Evolutionary conservation across 306 rosid species (phyloP).

Genomic region (barrel medic (Medicago truncatula)): DNA sequence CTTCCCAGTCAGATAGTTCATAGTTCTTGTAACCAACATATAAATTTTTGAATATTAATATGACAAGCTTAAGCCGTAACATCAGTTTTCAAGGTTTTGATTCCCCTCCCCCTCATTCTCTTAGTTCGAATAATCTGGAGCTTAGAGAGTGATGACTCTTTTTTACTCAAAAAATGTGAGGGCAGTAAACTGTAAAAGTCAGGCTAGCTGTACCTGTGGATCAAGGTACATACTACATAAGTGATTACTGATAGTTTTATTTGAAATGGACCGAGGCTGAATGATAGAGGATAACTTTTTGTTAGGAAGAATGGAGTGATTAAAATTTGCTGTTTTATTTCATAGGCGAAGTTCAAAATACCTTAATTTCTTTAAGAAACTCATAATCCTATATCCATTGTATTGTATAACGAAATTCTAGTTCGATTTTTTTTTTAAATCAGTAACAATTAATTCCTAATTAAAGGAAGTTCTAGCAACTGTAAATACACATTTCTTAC

Average conservation of each 20-base stretch:
- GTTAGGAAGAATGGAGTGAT: background rate
- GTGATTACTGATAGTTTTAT: background rate
- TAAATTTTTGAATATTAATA: background rate
- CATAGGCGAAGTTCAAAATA: background rate
- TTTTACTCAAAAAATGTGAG: background rate
- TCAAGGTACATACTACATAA: slow-evolving; percentile 5
- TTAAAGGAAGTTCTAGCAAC: background rate
- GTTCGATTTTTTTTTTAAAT: background rate
- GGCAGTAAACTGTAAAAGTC: slow-evolving; percentile 9
- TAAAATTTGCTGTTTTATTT: background rate
- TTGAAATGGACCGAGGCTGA: background rate
- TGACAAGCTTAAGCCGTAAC: slow-evolving; percentile 10
- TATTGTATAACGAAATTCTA: background rate
- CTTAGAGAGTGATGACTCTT: slow-evolving; percentile 19
- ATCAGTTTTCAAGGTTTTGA: slow-evolving; percentile 10
- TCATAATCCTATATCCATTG: background rate
- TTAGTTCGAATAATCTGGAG: background rate
- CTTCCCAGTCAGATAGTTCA: slow-evolving; percentile 13
- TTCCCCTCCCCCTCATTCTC: background rate
- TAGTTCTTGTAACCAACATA: background rate
- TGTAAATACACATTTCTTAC: slow-evolving; percentile 11
- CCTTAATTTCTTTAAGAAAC: background rate
- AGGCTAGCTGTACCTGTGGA: background rate
- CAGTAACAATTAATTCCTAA: background rate
- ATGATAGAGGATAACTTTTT: background rate